Conservation (phyloP, 495 filamentous ascomycete species). For the Emericellopsis terricola region DNA sequence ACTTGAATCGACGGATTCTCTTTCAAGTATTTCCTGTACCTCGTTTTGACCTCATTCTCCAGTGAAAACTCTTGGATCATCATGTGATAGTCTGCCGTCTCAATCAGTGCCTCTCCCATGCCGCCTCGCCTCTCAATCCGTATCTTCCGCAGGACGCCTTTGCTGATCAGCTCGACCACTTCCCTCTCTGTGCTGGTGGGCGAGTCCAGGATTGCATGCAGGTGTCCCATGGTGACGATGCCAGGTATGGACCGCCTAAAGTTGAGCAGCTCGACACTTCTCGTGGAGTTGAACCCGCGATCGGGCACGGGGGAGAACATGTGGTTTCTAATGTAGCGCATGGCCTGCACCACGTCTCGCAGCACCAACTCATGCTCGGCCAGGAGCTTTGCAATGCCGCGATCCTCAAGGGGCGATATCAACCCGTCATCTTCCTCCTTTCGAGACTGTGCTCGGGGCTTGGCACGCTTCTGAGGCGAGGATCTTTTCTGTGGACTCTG, state of each 20-base stretch:
- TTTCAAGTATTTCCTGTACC: slow-evolving; percentile 35
- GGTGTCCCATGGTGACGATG: slow-evolving; percentile 50
- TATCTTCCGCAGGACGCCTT: slow-evolving; percentile 45
- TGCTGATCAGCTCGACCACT: slow-evolving; percentile 40
- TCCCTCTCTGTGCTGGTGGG: slow-evolving; percentile 59
- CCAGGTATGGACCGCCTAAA: slow-evolving; percentile 48
- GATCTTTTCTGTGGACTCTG: too few relatives aligned
- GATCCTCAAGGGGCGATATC: slow-evolving; percentile 26
- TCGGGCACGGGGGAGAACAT: slow-evolving; percentile 58
- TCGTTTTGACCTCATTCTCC: slow-evolving; percentile 32
- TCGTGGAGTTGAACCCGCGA: slow-evolving; percentile 56
- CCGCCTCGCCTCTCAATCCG: slow-evolving; percentile 46
- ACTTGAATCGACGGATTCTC: slow-evolving; percentile 33
- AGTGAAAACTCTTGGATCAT: slow-evolving; percentile 31
- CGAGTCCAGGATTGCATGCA: slow-evolving; percentile 43
- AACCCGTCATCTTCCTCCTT: slow-evolving; percentile 15
- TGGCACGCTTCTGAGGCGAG: not conserved
- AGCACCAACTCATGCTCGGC: slow-evolving; percentile 33
- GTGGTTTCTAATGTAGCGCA: slow-evolving; percentile 37
- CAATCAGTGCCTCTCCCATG: slow-evolving; percentile 54
- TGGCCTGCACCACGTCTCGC: slow-evolving; percentile 44
- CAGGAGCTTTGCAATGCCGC: slow-evolving; percentile 32
- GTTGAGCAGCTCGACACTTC: slow-evolving; percentile 53
- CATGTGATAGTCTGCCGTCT: slow-evolving; percentile 41
- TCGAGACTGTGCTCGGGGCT: not conserved